Percentiles rank a stretch among this genome's conserved stretches.
Evolutionary conservation across 2,329 filamentous ascomycete genomes (phyloP).

Genomic region (Hymenoscyphus fraxineus): DNA sequence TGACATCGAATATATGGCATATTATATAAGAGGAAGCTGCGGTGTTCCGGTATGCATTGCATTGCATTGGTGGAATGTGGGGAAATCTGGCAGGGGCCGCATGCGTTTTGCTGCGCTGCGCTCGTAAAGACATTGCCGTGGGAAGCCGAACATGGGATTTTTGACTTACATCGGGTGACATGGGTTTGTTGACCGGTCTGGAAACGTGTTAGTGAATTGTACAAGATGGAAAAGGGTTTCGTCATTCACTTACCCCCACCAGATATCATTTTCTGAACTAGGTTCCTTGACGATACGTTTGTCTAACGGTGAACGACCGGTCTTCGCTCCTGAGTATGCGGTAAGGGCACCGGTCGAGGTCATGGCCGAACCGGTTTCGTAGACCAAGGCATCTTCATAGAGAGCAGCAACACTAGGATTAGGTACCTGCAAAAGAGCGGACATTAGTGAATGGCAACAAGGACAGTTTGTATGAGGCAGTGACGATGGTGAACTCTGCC

Average conservation of each 20-base stretch:
- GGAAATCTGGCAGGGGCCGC: not conserved
- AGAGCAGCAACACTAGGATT: constrained; percentile 86
- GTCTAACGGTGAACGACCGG: constrained; percentile 90
- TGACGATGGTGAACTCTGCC: not conserved
- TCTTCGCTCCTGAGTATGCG: constrained; percentile 97
- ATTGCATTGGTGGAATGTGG: constrained; percentile 4
- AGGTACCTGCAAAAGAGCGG: constrained; percentile 52
- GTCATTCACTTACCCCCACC: constrained; percentile 66
- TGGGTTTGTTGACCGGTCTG: constrained; percentile 92
- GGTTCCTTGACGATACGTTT: constrained; percentile 96
- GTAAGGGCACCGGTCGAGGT: constrained; percentile 92
- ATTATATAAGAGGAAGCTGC: not conserved
- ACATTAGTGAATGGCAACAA: constrained; percentile 10
- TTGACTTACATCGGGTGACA: constrained; percentile 83
- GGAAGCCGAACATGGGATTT: constrained; percentile 3
- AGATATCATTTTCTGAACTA: constrained; percentile 84
- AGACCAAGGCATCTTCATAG: constrained; percentile 98
- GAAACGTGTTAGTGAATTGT: constrained; percentile 14
- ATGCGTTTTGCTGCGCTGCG: not conserved
- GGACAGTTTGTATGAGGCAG: not conserved
- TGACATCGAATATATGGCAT: not conserved
- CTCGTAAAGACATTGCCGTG: constrained; percentile 10
- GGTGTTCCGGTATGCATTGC: not conserved
- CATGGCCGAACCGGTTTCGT: constrained; percentile 96
- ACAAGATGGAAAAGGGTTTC: not conserved